A percentile compares a stretch with the other conserved stretches of the same genome.
Conservation (phyloP, 495 filamentous ascomycete genomes). For the Cladorrhinum samala region DNA sequence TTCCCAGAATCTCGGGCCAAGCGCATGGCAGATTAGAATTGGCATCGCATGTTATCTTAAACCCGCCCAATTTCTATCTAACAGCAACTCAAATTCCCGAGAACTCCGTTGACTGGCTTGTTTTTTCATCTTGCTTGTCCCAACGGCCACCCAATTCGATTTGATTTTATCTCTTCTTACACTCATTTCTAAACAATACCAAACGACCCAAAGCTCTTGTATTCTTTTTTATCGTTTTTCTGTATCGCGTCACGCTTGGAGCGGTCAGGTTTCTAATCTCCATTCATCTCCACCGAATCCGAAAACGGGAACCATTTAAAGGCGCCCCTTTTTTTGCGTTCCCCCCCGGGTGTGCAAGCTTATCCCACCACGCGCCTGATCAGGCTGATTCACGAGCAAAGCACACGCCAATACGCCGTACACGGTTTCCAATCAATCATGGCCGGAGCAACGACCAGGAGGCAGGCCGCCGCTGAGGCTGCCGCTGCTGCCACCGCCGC, state of each 20-base stretch:
- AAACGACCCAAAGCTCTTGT: no score
- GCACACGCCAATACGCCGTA: neutral
- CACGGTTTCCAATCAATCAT: constrained; percentile 10
- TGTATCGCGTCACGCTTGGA: neutral
- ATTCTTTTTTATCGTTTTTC: neutral
- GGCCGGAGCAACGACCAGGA: constrained; percentile 21
- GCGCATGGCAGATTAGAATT: neutral
- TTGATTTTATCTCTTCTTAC: neutral
- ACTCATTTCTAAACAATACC: neutral
- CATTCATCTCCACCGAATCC: neutral
- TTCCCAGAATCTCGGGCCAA: neutral
- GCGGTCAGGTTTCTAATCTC: neutral
- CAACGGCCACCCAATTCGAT: neutral
- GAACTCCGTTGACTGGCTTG: no score
- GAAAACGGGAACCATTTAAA: neutral
- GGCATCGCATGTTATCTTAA: constrained; percentile 2
- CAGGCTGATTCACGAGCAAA: neutral
- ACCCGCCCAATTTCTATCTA: neutral
- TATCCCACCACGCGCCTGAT: neutral
- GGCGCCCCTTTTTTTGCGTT: neutral
- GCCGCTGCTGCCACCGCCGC: neutral
- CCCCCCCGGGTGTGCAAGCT: neutral
- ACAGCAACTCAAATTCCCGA: constrained; percentile 6
- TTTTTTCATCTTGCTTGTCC: neutral
- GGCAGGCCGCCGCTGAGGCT: constrained; percentile 14